Percentiles rank a stretch among this genome's conserved stretches.
Conservation (phyloP, 306 rosid genomes). For the Acmispon strigosus region DNA sequence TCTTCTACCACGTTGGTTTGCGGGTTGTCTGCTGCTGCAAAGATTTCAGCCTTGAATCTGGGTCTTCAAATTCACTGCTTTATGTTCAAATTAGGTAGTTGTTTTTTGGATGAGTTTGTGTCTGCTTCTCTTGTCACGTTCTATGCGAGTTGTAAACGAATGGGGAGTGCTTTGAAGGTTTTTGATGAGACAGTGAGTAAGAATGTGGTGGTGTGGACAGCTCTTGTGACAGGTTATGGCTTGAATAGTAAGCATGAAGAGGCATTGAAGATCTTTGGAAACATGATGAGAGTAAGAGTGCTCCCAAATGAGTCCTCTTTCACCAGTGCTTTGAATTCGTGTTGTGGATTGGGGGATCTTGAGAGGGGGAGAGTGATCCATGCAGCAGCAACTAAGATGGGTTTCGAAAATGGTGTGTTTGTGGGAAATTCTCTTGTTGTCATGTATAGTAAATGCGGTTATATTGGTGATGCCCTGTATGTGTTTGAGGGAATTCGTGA, state of each 20-base stretch:
- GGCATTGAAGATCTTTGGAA: constrained; percentile 53
- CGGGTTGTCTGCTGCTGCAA: constrained; percentile 66
- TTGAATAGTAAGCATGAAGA: constrained; percentile 39
- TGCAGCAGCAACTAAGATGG: constrained; percentile 40
- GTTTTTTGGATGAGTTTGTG: constrained; percentile 46
- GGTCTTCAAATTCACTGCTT: constrained; percentile 67
- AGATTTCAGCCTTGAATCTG: constrained; percentile 15
- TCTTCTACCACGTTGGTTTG: constrained; percentile 54
- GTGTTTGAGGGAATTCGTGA: constrained; percentile 43
- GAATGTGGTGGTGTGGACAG: constrained; percentile 83
- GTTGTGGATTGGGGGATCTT: constrained; percentile 69
- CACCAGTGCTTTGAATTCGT: constrained; percentile 81
- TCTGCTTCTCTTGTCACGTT: constrained; percentile 71
- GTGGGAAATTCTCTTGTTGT: constrained; percentile 70
- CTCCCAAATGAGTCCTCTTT: constrained; percentile 78
- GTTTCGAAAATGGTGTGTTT: constrained; percentile 47
- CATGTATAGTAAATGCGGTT: constrained; percentile 78
- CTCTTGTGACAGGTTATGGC: constrained; percentile 73
- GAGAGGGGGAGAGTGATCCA: constrained; percentile 62
- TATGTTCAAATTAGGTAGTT: constrained; percentile 43
- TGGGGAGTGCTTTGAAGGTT: constrained; percentile 32
- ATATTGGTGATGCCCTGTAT: constrained; percentile 44
- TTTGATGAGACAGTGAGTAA: constrained; percentile 37
- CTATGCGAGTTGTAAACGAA: constrained; percentile 56
- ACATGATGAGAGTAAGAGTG: constrained; percentile 39